These are phyloP conservation scores for Calocybe gambosa DNA, from an alignment of 1,284 basidiomycete species.

Conservation along the genomic window DNA sequence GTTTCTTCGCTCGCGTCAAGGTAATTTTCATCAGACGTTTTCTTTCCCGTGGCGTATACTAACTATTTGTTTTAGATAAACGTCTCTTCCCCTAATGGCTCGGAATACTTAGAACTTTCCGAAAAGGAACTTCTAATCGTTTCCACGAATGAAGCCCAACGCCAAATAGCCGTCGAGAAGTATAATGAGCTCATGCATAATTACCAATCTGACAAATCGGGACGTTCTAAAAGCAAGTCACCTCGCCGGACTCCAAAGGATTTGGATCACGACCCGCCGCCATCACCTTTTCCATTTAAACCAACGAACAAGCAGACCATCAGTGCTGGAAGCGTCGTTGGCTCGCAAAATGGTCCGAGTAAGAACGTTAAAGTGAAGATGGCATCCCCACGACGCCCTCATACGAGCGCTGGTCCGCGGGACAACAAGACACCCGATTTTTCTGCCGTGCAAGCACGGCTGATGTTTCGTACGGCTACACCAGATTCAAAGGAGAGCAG, in stretches of 20 bases:
- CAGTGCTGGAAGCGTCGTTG: conserved; percentile 14
- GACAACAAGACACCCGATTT: conserved; percentile 44
- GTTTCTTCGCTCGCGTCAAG: conserved; percentile 66
- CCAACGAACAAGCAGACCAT: conserved; percentile 8
- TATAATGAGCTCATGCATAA: conserved; percentile 42
- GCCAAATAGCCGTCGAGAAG: conserved; percentile 57
- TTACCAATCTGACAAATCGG: conserved; percentile 21
- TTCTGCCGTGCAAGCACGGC: conserved; percentile 15
- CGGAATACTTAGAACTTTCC: conserved; percentile 60
- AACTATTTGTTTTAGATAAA: conserved; percentile 37
- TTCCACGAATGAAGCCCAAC: conserved; percentile 63
- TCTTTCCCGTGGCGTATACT: conserved; percentile 8
- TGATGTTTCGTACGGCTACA: conserved; percentile 10
- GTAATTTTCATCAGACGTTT: conserved; percentile 28
- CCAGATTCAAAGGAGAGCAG: conserved; percentile 5
- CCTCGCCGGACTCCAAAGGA: conserved; percentile 40
- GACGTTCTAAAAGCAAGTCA: conserved; percentile 56
- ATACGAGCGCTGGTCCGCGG: conserved; percentile 63
- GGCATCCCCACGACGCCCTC: conserved; percentile 42
- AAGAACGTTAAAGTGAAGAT: conserved; percentile 10
- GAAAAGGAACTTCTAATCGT: conserved; percentile 62
- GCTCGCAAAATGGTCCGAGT: conserved; percentile 1
- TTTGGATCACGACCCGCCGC: conserved; percentile 24
- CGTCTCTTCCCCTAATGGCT: conserved; percentile 49
- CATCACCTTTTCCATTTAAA: conserved; percentile 29